Percentiles rank a stretch among this genome's conserved stretches.
phyloP scores from a whole-genome alignment of 2,329 filamentous ascomycete genomes.

The Monilinia polystroma region DNA sequence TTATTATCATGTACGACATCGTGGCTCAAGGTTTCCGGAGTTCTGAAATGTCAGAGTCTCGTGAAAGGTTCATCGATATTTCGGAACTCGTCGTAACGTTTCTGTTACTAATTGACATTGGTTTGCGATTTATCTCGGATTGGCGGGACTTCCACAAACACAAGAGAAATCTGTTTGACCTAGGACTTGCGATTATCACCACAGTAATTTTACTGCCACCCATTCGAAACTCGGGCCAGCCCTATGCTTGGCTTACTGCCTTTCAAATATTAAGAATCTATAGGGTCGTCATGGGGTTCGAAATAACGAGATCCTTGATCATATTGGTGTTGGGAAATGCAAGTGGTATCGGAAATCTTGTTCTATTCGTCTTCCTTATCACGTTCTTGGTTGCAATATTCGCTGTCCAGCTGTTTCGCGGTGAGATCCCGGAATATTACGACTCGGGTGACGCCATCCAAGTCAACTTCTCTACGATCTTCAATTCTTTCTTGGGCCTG shows the following conservation, averaged over 20 bases:
- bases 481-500: constrained; percentile 95
- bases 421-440: constrained; percentile 70
- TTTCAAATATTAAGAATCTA: constrained; percentile 95
- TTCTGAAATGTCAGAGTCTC: constrained; percentile 65
- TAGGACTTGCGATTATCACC: constrained; percentile 77
- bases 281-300: constrained; percentile 83
- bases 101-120: constrained; percentile 77
- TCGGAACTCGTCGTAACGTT: constrained; percentile 76
- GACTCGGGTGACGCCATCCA: constrained; percentile 59
- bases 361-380: constrained; percentile 93
- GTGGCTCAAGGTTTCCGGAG: constrained; percentile 76
- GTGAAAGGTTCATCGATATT: constrained; percentile 64
- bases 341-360: constrained; percentile 87
- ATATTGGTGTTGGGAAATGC: constrained; percentile 86
- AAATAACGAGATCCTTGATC: constrained; percentile 84
- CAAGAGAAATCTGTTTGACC: constrained; percentile 75
- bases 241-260: constrained; percentile 84
- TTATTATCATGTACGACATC: constrained; percentile 77
- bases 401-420: constrained; percentile 87
- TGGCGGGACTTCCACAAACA: constrained; percentile 78
- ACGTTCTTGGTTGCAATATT: constrained; percentile 94
- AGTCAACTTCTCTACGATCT: constrained; percentile 85
- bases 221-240: constrained; percentile 67
- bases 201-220: constrained; percentile 80
- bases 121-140: constrained; percentile 72